Base-by-base conservation (phyloP, 495 filamentous ascomycete genomes). In the Lepidopterella palustris region DNA sequence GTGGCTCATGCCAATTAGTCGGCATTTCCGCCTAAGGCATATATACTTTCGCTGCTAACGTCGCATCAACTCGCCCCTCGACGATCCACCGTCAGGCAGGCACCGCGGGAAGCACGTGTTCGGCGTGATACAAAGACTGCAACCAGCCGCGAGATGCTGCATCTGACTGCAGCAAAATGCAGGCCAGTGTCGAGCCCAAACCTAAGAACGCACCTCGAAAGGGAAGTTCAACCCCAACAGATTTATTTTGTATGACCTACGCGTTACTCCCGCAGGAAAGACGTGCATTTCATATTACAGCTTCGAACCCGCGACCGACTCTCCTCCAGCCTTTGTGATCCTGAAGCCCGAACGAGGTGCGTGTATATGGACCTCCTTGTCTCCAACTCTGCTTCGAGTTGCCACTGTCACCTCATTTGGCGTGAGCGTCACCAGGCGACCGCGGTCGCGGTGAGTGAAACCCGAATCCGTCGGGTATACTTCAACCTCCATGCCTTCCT, bases 401-500 rank as follows among this genome's bases (percentile, higher is more conserved):
- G 81, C 77, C 32, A 85, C 67, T 1, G 83, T 78, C 3, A 84
- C 70, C 72, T 83, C 77, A 29, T 72, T 67, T 20, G 64, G 62
- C 51, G 70, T 76, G 42, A 85, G 45, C 24, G 67, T 73, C 18
- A 82, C 73, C 59, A 85, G 60, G 45, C 51, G 69, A 0, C 83
- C 84, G 9, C 63, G 58, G 67, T 87, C 85, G 55, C 76, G 76
- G 62, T 82, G 74, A 9, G 42, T 71, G 45, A 71, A 77, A 9
- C 84, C 85, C 25, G 74, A 77, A 62, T 85, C 82, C 9, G 74
- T 78, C 5, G 83, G 82, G 71, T 76, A 81, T 51, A 85, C 61
- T 65, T 79, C 72, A 11, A 86, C 76, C 53, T 68, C 45, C 15
- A 71, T 61, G 1, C 81, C 81, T 62, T 76, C 77, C 55, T 67